phyloP scores from a whole-genome alignment of 305 asterid species.

The Fraxinus albicans region DNA sequence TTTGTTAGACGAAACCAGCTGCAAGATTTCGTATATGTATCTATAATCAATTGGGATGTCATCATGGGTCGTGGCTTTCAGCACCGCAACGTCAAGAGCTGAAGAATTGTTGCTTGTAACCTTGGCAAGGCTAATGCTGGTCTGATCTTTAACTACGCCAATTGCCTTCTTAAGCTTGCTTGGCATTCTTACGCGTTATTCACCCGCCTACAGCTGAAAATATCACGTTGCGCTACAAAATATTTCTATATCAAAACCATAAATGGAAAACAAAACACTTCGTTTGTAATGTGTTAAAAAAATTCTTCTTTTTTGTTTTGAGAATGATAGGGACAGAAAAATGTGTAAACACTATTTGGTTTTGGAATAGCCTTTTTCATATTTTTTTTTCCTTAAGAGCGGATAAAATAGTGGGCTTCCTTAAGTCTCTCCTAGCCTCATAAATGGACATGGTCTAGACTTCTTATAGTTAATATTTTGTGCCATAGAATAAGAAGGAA shows the following conservation, averaged over 20 bases:
- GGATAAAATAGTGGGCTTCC: constrained; percentile 22
- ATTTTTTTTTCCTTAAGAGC: not conserved
- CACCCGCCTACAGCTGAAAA: not conserved
- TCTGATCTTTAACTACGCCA: constrained; percentile 80
- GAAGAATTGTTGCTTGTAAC: constrained; percentile 60
- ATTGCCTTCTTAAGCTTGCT: constrained; percentile 81
- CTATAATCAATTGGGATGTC: constrained; percentile 60
- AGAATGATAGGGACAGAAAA: constrained; percentile 11
- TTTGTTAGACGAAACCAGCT: constrained; percentile 66
- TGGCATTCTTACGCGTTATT: constrained; percentile 46
- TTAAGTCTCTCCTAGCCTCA: constrained; percentile 28
- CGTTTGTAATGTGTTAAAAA: not conserved
- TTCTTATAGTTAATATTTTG: not conserved
- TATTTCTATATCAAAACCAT: not conserved
- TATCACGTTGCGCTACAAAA: not conserved
- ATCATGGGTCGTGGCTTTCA: constrained; percentile 84
- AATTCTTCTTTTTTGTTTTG: not conserved
- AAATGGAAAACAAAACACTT: not conserved
- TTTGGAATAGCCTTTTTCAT: constrained; percentile 5
- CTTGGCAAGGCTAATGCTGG: constrained; percentile 88
- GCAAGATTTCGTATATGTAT: constrained; percentile 50
- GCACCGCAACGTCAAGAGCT: constrained; percentile 66
- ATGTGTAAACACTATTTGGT: not conserved
- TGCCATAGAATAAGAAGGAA: not conserved
- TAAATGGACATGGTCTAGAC: constrained; percentile 2